Evolutionary conservation across 805 yeast species (phyloP).

Genomic region (Wickerhamiella musiphila): DNA sequence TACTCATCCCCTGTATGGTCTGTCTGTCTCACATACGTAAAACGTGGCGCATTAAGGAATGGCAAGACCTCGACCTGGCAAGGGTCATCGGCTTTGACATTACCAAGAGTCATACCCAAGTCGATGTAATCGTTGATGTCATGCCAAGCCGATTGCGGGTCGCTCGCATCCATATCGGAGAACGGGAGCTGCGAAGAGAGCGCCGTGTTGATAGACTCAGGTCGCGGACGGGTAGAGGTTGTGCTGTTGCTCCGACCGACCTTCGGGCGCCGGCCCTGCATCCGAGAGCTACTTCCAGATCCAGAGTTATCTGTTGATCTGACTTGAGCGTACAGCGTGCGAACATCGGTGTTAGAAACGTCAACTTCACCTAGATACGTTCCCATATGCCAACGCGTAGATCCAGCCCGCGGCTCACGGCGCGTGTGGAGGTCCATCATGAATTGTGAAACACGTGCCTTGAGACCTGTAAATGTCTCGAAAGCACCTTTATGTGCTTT

Average conservation of each 20-base stretch:
- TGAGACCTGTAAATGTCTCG: conserved; percentile 45
- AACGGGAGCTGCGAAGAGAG: neutral
- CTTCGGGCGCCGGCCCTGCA: neutral
- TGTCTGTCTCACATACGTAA: conserved; percentile 53
- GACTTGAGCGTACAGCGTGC: conserved; percentile 39
- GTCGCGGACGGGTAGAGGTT: neutral
- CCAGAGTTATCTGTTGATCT: neutral
- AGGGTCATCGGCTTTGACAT: conserved; percentile 8
- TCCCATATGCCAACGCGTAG: conserved; percentile 30
- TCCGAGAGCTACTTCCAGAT: neutral
- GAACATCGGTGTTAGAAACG: conserved; percentile 46
- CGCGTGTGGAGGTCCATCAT: conserved; percentile 51
- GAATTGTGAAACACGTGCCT: conserved; percentile 38
- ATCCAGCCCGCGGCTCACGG: conserved; percentile 26
- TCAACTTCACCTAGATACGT: conserved; percentile 56
- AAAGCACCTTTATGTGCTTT: conserved; percentile 21
- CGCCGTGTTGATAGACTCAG: neutral
- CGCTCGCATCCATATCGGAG: neutral
- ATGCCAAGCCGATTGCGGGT: conserved; percentile 32
- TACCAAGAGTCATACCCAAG: conserved; percentile 27
- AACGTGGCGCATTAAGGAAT: conserved; percentile 47
- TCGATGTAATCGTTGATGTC: conserved; percentile 66
- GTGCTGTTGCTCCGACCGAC: neutral
- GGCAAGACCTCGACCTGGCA: conserved; percentile 37
- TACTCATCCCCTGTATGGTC: conserved; percentile 26